Conservation (phyloP, 257 asterid genomes). For the Capsicum chinense region DNA sequence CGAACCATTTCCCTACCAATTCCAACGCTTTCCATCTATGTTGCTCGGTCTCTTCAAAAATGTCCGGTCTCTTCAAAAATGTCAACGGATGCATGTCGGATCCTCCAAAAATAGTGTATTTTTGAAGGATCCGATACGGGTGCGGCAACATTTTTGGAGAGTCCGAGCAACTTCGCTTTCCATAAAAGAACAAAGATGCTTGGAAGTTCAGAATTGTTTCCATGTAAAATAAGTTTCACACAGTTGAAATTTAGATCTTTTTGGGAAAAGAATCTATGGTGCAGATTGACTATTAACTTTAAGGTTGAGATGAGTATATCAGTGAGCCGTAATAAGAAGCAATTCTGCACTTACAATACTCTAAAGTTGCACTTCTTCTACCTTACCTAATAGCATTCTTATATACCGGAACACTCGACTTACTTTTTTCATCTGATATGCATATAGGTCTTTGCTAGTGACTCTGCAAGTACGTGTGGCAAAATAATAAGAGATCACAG, state of each 20-base stretch:
- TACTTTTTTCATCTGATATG: background rate
- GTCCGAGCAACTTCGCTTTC: background rate
- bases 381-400: background rate
- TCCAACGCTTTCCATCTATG: background rate
- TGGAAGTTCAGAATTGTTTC: slow-evolving; percentile 21
- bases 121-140: too few species aligned
- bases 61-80: too few species aligned
- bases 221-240: slow-evolving; percentile 14
- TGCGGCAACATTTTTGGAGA: too few species aligned
- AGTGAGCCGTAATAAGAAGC: background rate
- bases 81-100: too few species aligned
- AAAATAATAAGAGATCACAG: background rate
- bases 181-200: background rate
- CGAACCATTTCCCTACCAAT: background rate
- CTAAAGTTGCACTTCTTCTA: slow-evolving; percentile 6
- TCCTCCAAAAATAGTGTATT: too few species aligned
- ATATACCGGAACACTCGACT: background rate
- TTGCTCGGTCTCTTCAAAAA: too few species aligned
- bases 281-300: background rate
- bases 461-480: background rate
- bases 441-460: background rate
- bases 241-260: background rate
- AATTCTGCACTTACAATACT: background rate
- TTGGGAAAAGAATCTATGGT: background rate
- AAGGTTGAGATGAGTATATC: background rate